Percentiles rank a stretch among this genome's conserved stretches.
Evolutionary conservation across 352 stramenopile species (phyloP).

Genomic region (Blastocystis sp.): DNA sequence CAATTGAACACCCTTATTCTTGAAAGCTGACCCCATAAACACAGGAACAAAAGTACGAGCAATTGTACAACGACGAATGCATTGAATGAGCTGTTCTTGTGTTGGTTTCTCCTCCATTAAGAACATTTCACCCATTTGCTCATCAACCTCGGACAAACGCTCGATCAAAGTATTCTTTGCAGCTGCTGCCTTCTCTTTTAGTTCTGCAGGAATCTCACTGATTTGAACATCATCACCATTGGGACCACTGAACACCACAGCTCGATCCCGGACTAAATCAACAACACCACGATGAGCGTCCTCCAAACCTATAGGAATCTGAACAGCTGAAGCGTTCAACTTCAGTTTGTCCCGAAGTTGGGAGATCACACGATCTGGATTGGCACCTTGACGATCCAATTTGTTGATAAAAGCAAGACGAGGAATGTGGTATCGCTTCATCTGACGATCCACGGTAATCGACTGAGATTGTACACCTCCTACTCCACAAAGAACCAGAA

Average conservation of each 20-base stretch:
- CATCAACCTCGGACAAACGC: conserved; percentile 87
- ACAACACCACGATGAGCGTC: conserved; percentile 86
- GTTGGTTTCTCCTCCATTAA: conserved; percentile 90
- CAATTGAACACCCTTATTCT: conserved; percentile 76
- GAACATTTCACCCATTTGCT: conserved; percentile 96
- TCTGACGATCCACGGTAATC: conserved; percentile 95
- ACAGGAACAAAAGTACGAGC: conserved; percentile 95
- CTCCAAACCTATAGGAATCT: conserved; percentile 93
- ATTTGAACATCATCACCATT: conserved; percentile 75
- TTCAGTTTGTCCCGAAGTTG: conserved; percentile 89
- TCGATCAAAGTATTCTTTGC: conserved; percentile 77
- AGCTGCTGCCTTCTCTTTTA: conserved; percentile 59
- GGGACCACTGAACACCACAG: conserved; percentile 71
- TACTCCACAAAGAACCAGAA: conserved; percentile 83
- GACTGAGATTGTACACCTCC: conserved; percentile 88
- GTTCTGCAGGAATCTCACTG: conserved; percentile 58
- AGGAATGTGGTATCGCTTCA: conserved; percentile 97
- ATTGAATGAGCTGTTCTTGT: conserved; percentile 79
- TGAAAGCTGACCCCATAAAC: conserved; percentile 94
- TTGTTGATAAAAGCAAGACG: conserved; percentile 99
- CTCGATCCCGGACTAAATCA: conserved; percentile 78
- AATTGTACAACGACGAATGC: conserved; percentile 87
- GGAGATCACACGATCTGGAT: conserved; percentile 82
- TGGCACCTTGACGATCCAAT: conserved; percentile 89
- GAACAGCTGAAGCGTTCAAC: conserved; percentile 86